Base-by-base conservation (phyloP, 2,329 filamentous ascomycete species). In the Pseudonectria foliicola region DNA sequence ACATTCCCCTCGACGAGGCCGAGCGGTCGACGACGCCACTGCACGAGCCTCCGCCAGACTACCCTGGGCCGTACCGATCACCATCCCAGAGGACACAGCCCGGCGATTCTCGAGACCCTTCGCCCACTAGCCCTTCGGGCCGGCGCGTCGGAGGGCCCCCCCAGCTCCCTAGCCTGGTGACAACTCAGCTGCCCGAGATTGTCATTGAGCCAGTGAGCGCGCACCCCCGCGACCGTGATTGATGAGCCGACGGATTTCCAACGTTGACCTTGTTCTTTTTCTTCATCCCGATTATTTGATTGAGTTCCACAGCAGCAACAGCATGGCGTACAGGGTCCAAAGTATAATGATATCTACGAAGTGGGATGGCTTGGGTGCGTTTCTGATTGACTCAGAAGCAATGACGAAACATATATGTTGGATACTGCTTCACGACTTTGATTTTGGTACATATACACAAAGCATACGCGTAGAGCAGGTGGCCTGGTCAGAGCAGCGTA, bases 101-200 rank as follows among this genome's bases (percentile, higher is more conserved):
- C 14, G 29, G 18, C 38, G 30, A 25, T 7, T 25, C 23, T 7
- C 18, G 25, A 12, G 15, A 31, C n/a, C 27, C 38, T 12, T 29
- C 21, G 33, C 38, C 18, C 21, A 24, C 23, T 15, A 36, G 26
- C 21, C 16, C 23, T 30, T 31, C 34, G 13, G 41, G 34, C 7
- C 60, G 61, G 26, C 61, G 62, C 5, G 57, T 62, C 4, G 61
- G 61, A 13, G 62, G 59, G 2, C 48, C 57, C 6, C 70, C 70
- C 0, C 71, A 68, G 42, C 56, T 78, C 31, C 73, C 75, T 3
- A 75, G 68, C 45, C 47, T 79, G 44, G 63, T 66, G 31, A 59
- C 78, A 23, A 49, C 55, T 13, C 53, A 52, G 18, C 54, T 80
- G 16, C 76, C 76, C 3, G 67, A 70, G 44, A 80, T 80, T 49